Evolutionary conservation across 2,329 filamentous ascomycete species (phyloP).

Genomic region (Clonostachys solani): DNA sequence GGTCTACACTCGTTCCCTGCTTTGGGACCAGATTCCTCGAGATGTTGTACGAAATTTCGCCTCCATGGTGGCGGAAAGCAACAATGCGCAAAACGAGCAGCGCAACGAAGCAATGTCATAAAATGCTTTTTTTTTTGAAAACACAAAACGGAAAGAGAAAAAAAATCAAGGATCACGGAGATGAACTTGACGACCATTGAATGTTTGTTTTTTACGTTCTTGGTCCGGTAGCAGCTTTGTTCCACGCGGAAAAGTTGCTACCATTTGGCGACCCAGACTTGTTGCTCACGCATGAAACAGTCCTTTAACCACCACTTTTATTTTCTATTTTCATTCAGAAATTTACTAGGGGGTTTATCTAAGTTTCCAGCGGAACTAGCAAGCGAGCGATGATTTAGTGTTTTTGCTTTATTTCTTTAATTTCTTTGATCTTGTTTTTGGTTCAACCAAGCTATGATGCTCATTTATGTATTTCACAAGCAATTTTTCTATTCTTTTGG

Average conservation of each 20-base stretch:
- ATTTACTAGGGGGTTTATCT: conserved; percentile 19
- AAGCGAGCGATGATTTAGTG: conserved; percentile 23
- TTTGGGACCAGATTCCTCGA: conserved; percentile 90
- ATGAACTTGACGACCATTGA: too few relatives aligned
- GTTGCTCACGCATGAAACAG: conserved; percentile 44
- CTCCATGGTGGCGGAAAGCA: conserved; percentile 80
- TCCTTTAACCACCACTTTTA: conserved; percentile 18
- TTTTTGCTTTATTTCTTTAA: not conserved
- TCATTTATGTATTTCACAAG: conserved; percentile 1
- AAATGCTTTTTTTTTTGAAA: conserved; percentile 15
- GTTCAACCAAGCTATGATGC: conserved; percentile 4
- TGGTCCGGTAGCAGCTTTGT: conserved; percentile 9
- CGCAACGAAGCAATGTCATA: conserved; percentile 36
- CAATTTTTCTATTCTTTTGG: conserved; percentile 21
- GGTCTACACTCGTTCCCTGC: conserved; percentile 85
- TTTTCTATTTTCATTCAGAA: conserved; percentile 20
- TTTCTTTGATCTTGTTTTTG: not conserved
- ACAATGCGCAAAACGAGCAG: conserved; percentile 37
- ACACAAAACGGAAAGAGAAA: conserved; percentile 17
- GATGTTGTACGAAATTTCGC: conserved; percentile 92
- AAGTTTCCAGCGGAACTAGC: conserved; percentile 26
- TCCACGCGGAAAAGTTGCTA: conserved; percentile 13
- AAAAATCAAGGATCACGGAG: conserved; percentile 9
- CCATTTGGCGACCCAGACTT: conserved; percentile 27
- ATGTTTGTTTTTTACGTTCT: not conserved